A percentile compares a stretch with the other conserved stretches of the same genome.
Conservation (phyloP, 2,329 filamentous ascomycete genomes). For the Aspergillus alliaceus region DNA sequence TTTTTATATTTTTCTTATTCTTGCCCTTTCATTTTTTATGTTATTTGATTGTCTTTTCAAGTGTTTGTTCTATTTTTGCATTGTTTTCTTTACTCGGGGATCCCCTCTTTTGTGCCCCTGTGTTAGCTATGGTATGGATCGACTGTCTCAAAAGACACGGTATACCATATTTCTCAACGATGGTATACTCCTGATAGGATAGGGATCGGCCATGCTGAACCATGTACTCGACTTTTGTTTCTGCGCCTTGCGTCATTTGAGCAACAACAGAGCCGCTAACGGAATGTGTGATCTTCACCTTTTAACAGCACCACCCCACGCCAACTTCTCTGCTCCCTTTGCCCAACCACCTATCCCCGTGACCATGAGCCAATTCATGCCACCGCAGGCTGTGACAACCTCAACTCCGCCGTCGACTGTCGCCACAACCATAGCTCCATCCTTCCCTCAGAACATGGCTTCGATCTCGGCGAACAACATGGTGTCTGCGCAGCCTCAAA, state of each 20-base stretch:
- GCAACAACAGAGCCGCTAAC: slow-evolving; percentile 15
- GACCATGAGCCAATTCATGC: slow-evolving; percentile 32
- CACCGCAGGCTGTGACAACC: slow-evolving; percentile 19
- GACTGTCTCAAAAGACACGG: background rate
- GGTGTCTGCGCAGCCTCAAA: slow-evolving; percentile 29
- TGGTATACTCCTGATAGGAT: background rate
- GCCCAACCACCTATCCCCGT: slow-evolving; percentile 33
- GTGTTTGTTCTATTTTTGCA: background rate
- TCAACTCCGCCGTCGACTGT: slow-evolving; percentile 24
- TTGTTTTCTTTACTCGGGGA: background rate
- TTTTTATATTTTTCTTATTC: slow-evolving; percentile 5
- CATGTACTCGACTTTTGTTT: slow-evolving; percentile 1
- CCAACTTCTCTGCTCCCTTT: slow-evolving; percentile 37
- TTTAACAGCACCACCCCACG: slow-evolving; percentile 33
- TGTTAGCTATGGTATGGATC: background rate
- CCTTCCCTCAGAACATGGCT: slow-evolving; percentile 37
- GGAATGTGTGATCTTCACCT: slow-evolving; percentile 20
- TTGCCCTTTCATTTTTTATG: slow-evolving; percentile 5
- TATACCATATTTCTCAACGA: background rate
- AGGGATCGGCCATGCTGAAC: background rate
- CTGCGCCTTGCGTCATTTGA: background rate
- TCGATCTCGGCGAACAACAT: slow-evolving; percentile 35
- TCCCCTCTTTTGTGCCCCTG: background rate
- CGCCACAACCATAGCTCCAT: slow-evolving; percentile 32
- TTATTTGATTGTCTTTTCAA: background rate